Evolutionary conservation across 805 yeast genomes (phyloP).

Genomic region (Hanseniaspora lachancei): DNA sequence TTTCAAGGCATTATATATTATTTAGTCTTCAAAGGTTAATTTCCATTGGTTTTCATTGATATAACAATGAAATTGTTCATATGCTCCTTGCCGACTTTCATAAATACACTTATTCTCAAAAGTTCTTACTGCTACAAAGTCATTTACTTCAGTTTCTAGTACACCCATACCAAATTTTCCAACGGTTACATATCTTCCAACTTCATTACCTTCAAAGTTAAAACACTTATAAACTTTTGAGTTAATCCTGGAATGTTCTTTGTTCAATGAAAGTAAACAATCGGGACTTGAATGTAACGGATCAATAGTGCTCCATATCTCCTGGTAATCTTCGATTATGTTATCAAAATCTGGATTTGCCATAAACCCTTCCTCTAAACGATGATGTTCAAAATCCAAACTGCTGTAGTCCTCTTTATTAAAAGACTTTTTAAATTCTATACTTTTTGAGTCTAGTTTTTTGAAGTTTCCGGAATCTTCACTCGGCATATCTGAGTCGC

Average conservation of each 20-base stretch:
- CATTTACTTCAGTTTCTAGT: constrained; percentile 23
- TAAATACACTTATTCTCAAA: constrained; percentile 9
- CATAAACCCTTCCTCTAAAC: constrained; percentile 44
- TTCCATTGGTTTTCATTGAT: background rate
- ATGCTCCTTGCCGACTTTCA: background rate
- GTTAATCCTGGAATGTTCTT: background rate
- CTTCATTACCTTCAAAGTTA: background rate
- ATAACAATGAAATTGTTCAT: constrained; percentile 6
- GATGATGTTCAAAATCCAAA: constrained; percentile 11
- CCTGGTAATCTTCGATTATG: constrained; percentile 33
- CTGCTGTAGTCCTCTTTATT: background rate
- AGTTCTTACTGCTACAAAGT: constrained; percentile 12
- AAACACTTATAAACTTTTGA: constrained; percentile 11
- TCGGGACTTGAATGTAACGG: constrained; percentile 26
- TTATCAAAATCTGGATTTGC: constrained; percentile 32
- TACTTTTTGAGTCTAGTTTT: constrained; percentile 25
- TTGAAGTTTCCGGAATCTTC: constrained; percentile 39
- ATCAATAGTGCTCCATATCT: constrained; percentile 42
- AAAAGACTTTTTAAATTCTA: background rate
- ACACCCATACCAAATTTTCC: constrained; percentile 46
- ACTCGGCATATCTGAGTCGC: constrained; percentile 7
- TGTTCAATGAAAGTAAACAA: constrained; percentile 16
- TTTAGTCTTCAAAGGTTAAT: background rate
- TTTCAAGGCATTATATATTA: no score
- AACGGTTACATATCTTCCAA: constrained; percentile 35